Percentiles rank a stretch among this genome's conserved stretches.
These are phyloP conservation scores for Rhizoclosmatium sp. DNA, from an alignment of 192 early-diverging fungal genomes.

Conservation along the genomic window DNA sequence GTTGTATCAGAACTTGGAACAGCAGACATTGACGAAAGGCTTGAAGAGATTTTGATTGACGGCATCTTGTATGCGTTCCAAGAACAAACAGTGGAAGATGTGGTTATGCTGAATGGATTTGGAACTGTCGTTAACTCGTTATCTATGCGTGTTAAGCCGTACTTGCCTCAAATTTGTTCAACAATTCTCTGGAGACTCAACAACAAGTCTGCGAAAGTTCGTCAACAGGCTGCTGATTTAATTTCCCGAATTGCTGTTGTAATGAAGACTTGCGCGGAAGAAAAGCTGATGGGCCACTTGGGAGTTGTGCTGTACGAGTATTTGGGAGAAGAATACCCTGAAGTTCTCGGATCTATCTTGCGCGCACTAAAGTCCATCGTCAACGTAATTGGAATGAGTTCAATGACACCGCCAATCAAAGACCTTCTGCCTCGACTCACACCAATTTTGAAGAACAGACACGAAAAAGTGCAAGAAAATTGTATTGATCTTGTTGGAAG, in stretches of 20 bases:
- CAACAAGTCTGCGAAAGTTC: slow-evolving; percentile 94
- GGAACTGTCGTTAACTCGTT: slow-evolving; percentile 93
- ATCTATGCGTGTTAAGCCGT: slow-evolving; percentile 88
- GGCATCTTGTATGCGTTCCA: slow-evolving; percentile 98
- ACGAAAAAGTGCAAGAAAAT: slow-evolving; percentile 94
- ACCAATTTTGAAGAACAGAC: slow-evolving; percentile 97
- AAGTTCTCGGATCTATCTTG: slow-evolving; percentile 95
- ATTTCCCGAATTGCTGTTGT: slow-evolving; percentile 94
- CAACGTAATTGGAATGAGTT: slow-evolving; percentile 96
- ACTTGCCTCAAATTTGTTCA: slow-evolving; percentile 91
- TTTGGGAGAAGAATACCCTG: slow-evolving; percentile 99
- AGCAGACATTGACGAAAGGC: slow-evolving; percentile 87
- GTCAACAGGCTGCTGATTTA: slow-evolving; percentile 97
- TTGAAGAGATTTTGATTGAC: slow-evolving; percentile 96
- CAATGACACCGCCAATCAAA: slow-evolving; percentile 98
- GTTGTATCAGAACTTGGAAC: slow-evolving; percentile 80
- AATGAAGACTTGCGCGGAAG: slow-evolving; percentile 94
- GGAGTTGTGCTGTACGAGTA: slow-evolving; percentile 97
- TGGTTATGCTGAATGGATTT: slow-evolving; percentile 93
- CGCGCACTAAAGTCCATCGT: slow-evolving; percentile 94
- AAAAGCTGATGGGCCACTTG: slow-evolving; percentile 92
- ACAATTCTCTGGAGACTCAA: slow-evolving; percentile 97
- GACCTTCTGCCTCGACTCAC: slow-evolving; percentile 95
- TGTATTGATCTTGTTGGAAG: slow-evolving; percentile 94
- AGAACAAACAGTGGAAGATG: slow-evolving; percentile 95